Base-by-base conservation (phyloP, 1,139 yeast species). In the Candida sp. region DNA sequence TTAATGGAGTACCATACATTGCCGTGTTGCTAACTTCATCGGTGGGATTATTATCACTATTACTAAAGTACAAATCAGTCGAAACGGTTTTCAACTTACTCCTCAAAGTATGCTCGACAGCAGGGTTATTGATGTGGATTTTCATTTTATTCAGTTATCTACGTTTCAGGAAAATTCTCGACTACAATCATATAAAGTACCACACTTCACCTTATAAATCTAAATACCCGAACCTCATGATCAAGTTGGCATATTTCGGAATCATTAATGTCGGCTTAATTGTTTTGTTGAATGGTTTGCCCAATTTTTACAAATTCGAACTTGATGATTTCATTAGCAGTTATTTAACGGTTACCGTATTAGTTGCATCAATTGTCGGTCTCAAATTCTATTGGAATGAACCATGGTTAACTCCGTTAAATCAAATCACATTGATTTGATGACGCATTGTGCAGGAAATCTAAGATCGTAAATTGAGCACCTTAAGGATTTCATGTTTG, bases 61-160 rank as follows among this genome's bases (percentile, higher is more conserved):
- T 37, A 25, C 11, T 37, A 19, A 37, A 37, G 12, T 8, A 44
- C 57, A 33, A 38, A 41, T 33, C 36, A 22, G 35, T 41, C 33
- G 44, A 49, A 15, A 36, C 38, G 1, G 43, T 55, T n/a, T 56
- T 56, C 47, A 49, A 41, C 33, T 45, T 53, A 30, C 48, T 60
- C 25, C 43, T 59, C 15, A 55, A 56, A 30, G 43, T 56, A 35
- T 57, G 60, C 42, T 56, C 64, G 1, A 53, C 58, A 38, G 56
- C 62, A 1, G 64, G 64, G 7, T 47, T 60, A 39, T 45, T 60
- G 21, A 58, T 60, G 63, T 61, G 66, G 66, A 37, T 52, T 11
- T 51, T 49, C 29, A 46, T 54, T 4, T 47, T 48, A 45, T 39
- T 52, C 1, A 42, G 52, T 27, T 54, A 54, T 39, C 35, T 54